Base-by-base conservation (phyloP, 805 yeast species). In the Osmozyma mogii region DNA sequence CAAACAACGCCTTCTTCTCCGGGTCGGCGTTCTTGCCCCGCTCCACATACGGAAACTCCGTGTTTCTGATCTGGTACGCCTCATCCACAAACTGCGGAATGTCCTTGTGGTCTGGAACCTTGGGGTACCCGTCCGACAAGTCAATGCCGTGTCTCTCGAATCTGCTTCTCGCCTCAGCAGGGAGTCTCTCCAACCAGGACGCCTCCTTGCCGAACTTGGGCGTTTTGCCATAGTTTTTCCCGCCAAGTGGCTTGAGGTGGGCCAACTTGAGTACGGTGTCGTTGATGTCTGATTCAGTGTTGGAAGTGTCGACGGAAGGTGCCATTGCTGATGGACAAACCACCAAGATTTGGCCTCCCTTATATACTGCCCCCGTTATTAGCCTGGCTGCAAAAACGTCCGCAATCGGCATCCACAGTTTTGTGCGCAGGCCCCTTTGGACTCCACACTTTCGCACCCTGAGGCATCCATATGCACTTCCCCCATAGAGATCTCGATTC, bases 1-100 rank as follows among this genome's bases (percentile, higher is more conserved):
- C 52, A 15, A 52, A 47, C 36, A 52, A 41, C 2, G 57, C 56
- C 36, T 45, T 48, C 40, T 51, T 52, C 22, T 51, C 52, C 3
- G 54, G 54, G 31, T 52, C 57, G 17, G 57, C 57, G 19, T 41
- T 42, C 32, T 38, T 37, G 9, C 50, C 57, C 19, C 57, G 34
- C 24, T 52, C 57, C 11, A 47, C 36, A 30, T 44, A 52, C 3
- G 51, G 49, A 31, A 28, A 37, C 25, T 42, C 54, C 26, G 41
- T 41, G 41, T 44, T 39, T 26, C 57, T 38, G 30, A 52, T 37
- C 17, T 25, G 34, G 17, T 17, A 37, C 5, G 51, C 57, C 34
- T 52, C 55, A 28, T 52, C 56, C 10, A 48, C 38, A 24, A 40
- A 52, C 12, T 38, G 38, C 4, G 57, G 57, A 21, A 51, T 47